Percentiles rank a stretch among this genome's conserved stretches.
Evolutionary conservation across 495 filamentous ascomycete genomes (phyloP).

Genomic region (Penicillium argentinense): DNA sequence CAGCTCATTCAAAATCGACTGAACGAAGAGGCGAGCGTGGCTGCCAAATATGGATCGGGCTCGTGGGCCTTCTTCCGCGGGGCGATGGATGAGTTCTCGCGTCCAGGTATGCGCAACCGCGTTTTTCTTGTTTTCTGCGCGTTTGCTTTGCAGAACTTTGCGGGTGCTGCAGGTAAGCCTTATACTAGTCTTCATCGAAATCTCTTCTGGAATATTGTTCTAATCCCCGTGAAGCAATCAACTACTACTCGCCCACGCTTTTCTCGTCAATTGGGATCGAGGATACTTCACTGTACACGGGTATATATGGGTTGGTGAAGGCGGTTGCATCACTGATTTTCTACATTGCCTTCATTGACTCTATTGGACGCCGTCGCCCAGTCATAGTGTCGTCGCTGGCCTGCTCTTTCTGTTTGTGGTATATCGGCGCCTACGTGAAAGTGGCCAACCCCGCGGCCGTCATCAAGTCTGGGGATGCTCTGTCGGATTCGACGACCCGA

Average conservation of each 20-base stretch:
- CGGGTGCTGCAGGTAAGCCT: conserved; percentile 57
- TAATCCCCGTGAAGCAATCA: conserved; percentile 36
- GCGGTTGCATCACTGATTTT: conserved; percentile 54
- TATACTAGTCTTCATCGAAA: too few species aligned
- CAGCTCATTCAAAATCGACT: conserved; percentile 26
- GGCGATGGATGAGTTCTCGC: conserved; percentile 26
- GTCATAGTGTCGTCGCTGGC: conserved; percentile 65
- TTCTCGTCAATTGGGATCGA: conserved; percentile 49
- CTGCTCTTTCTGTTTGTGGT: conserved; percentile 62
- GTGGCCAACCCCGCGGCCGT: conserved; percentile 40
- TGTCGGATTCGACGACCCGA: conserved; percentile 25
- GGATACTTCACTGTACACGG: conserved; percentile 36
- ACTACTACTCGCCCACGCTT: conserved; percentile 54
- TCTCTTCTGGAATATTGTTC: conserved; percentile 29
- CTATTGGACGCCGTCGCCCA: conserved; percentile 58
- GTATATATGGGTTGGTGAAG: conserved; percentile 41
- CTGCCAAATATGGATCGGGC: background rate
- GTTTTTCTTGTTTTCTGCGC: conserved; percentile 39
- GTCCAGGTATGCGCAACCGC: conserved; percentile 37
- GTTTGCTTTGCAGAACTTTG: conserved; percentile 54
- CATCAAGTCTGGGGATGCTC: background rate
- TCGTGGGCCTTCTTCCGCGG: conserved; percentile 4
- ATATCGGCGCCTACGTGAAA: conserved; percentile 62
- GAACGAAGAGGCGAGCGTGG: conserved; percentile 12
- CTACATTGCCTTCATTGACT: conserved; percentile 61